These are phyloP conservation scores for Candida chilensis DNA, from an alignment of 805 yeast species.

Conservation along the genomic window DNA sequence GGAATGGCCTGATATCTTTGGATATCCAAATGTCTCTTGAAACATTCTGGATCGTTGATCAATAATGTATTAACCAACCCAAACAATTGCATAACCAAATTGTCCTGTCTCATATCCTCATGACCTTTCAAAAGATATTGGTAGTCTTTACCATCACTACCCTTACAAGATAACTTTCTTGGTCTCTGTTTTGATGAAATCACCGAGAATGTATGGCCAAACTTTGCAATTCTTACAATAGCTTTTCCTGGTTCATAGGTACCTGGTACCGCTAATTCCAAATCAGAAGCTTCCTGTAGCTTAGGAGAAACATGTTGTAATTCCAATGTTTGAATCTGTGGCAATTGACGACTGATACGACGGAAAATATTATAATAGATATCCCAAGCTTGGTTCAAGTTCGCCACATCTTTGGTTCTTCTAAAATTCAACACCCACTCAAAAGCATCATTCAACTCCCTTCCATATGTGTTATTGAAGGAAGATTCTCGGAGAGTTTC, in stretches of 20 bases:
- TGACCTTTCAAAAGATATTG: constrained; percentile 85
- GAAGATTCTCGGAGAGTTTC: constrained; percentile 90
- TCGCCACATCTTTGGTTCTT: constrained; percentile 77
- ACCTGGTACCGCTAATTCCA: constrained; percentile 90
- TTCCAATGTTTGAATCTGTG: constrained; percentile 79
- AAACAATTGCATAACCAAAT: constrained; percentile 94
- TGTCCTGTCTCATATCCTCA: constrained; percentile 96
- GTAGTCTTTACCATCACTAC: constrained; percentile 89
- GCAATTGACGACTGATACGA: constrained; percentile 80
- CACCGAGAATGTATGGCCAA: constrained; percentile 79
- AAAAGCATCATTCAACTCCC: constrained; percentile 86
- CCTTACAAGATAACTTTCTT: constrained; percentile 67
- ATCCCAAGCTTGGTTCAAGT: constrained; percentile 96
- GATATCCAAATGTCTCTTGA: constrained; percentile 89
- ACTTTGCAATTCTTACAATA: constrained; percentile 58
- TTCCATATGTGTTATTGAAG: constrained; percentile 86
- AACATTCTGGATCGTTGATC: constrained; percentile 88
- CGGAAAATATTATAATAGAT: constrained; percentile 90
- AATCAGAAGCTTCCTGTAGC: constrained; percentile 63
- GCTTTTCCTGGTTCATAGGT: constrained; percentile 83
- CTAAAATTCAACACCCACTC: constrained; percentile 88
- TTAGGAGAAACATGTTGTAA: constrained; percentile 92
- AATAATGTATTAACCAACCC: constrained; percentile 90
- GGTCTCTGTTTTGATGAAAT: constrained; percentile 96
- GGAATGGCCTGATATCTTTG: constrained; percentile 93